Conservation (phyloP, 192 early-diverging fungal species). For the Coemansia sp. region DNA sequence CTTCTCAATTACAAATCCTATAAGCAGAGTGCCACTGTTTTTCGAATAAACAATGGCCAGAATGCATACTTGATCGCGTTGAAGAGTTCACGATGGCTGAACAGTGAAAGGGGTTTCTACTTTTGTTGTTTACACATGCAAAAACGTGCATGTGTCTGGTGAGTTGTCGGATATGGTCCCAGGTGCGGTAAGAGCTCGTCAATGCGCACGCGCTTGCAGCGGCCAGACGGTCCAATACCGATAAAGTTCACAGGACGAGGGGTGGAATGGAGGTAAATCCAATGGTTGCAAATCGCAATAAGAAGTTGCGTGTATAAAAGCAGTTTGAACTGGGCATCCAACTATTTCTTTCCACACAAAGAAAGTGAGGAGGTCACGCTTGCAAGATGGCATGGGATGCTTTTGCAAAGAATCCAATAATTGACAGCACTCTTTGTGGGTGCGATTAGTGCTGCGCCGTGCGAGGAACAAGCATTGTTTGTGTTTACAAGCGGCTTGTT, state of each 20-base stretch:
- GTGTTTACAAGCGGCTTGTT: constrained; percentile 2
- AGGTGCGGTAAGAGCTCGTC: background rate
- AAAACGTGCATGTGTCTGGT: no score
- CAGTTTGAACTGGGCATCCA: background rate
- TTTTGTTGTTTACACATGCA: no score
- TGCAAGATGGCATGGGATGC: background rate
- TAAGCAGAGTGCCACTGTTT: no score
- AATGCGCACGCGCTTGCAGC: background rate
- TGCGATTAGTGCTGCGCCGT: background rate
- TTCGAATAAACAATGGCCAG: no score
- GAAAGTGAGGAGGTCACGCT: background rate
- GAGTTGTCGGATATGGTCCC: background rate
- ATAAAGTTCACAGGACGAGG: background rate
- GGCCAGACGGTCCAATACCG: background rate
- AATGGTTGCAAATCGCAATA: background rate
- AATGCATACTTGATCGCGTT: no score
- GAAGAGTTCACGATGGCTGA: no score
- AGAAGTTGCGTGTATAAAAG: background rate
- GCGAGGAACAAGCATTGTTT: no score
- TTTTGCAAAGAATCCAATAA: background rate
- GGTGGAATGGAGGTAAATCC: background rate
- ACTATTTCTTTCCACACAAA: background rate
- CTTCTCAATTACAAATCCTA: no score
- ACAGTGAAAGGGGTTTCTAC: no score
- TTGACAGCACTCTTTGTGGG: background rate